phyloP scores from a whole-genome alignment of 257 asterid genomes.

The Ligustrum vulgare region DNA sequence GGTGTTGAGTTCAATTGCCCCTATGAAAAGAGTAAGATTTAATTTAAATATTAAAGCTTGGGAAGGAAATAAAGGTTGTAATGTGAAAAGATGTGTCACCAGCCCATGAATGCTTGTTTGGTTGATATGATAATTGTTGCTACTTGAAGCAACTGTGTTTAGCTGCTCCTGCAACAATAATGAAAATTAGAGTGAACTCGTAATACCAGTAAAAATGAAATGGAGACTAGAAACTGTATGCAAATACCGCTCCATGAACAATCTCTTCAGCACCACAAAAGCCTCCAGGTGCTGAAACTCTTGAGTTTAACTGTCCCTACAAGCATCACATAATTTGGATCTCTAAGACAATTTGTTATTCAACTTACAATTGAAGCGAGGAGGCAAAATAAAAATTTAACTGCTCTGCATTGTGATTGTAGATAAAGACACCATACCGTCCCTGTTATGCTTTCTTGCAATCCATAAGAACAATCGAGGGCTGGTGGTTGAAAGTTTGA shows the following conservation, averaged over 20 bases:
- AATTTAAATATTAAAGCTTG: not conserved
- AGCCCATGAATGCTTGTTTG: too few species aligned
- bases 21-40: slow-evolving; percentile 23
- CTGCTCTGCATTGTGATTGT: not conserved
- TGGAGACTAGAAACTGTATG: not conserved
- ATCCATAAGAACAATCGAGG: slow-evolving; percentile 25
- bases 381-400: not conserved
- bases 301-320: slow-evolving; percentile 28
- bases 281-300: slow-evolving; percentile 22
- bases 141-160: too few species aligned
- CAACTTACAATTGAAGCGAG: not conserved
- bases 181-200: not conserved
- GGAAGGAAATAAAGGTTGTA: not conserved
- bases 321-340: too few species aligned
- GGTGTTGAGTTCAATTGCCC: slow-evolving; percentile 26
- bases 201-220: not conserved
- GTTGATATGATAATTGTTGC: too few species aligned
- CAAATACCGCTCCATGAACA: slow-evolving; percentile 25
- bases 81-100: slow-evolving; percentile 14
- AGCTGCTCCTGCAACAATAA: slow-evolving; percentile 25
- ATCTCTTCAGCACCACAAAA: slow-evolving; percentile 15
- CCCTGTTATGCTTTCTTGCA: slow-evolving; percentile 23
- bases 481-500: slow-evolving; percentile 25
- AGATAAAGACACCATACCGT: slow-evolving; percentile 27
- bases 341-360: not conserved